phyloP scores from a whole-genome alignment of 2,329 filamentous ascomycete species.

The Calonectria ilicicola region DNA sequence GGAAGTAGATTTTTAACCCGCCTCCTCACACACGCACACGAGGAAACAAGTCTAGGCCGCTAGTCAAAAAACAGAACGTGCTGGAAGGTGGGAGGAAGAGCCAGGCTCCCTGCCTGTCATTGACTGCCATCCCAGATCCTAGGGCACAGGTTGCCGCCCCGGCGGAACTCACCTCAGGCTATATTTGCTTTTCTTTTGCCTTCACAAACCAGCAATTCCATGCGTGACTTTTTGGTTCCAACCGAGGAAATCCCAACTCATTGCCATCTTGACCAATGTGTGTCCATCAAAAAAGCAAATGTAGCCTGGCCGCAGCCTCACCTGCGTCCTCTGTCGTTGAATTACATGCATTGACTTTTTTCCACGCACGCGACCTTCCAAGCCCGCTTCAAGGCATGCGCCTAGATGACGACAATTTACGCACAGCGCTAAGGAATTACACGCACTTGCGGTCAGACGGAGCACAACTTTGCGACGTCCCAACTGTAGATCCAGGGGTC shows the following conservation, averaged over 20 bases:
- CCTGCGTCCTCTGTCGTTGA: neutral
- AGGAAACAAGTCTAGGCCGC: constrained; percentile 25
- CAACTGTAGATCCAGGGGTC: constrained; percentile 29
- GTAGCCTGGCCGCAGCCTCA: neutral
- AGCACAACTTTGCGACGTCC: constrained; percentile 27
- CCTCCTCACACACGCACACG: constrained; percentile 33
- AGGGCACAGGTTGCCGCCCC: constrained; percentile 23
- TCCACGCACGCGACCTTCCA: constrained; percentile 33
- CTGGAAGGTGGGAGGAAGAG: constrained; percentile 31
- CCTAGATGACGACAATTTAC: constrained; percentile 37
- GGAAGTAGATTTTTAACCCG: neutral
- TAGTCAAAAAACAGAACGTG: constrained; percentile 30
- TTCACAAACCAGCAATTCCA: constrained; percentile 11
- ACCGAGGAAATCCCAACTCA: neutral
- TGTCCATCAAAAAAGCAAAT: constrained; percentile 17
- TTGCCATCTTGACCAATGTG: constrained; percentile 7
- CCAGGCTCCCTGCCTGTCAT: constrained; percentile 5
- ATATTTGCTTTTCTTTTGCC: constrained; percentile 27
- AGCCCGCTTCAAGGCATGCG: constrained; percentile 32
- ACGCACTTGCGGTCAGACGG: constrained; percentile 31
- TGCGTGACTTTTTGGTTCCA: constrained; percentile 13
- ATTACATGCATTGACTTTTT: constrained; percentile 23
- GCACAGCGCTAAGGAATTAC: constrained; percentile 14
- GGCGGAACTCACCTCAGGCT: constrained; percentile 27
- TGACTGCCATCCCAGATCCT: constrained; percentile 15